Base-by-base conservation (phyloP, 106 monocot species). In the Dendrobium nobile region DNA sequence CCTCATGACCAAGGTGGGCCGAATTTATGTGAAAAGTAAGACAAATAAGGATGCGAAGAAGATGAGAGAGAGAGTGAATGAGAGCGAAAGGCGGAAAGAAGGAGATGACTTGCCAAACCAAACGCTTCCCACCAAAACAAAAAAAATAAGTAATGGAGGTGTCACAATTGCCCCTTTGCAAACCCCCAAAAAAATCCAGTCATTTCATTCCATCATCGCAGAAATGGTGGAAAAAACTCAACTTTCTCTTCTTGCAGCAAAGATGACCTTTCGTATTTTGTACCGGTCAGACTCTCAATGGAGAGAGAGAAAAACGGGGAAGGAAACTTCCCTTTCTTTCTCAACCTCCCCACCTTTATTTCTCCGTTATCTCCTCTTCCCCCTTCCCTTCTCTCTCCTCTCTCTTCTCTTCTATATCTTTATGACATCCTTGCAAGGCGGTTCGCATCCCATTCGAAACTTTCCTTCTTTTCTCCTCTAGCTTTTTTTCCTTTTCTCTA, bases 291-390 rank as follows among this genome's bases (percentile, higher is more conserved):
- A 80, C 11, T 28, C 27, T 37, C 75, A 47, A 1, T 18, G 75
- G 47, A 24, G 75, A 77, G 75, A 73, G 77, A 64, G 80, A 84
- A 77, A 77, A 28, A 5, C 19, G 33, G 74, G 78, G 72, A 80
- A 82, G 77, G 83, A 78, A 85, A 82, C 88, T 85, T 81, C 81
- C 78, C 78, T 54, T 68, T 80, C 73, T 73, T 54, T 81, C 77
- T 59, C 81, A 61, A 56, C 79, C 79, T 80, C 77, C 77, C 75
- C 68, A 41, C 54, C 67, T 82, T 76, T 87, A 82, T 84, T 77
- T 82, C 88, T 80, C 85, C 75, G 41, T 78, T 75, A 67, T 79
- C 73, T 87, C 78, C 44, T 70, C 75, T 68, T 22, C 73, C 19
- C 2, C 41, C 47, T 75, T 47, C 47, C 47, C 45, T 75, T 47